A percentile compares a stretch with the other conserved stretches of the same genome.
These are phyloP conservation scores for Podospora didyma DNA, from an alignment of 495 filamentous ascomycete species.

Conservation along the genomic window DNA sequence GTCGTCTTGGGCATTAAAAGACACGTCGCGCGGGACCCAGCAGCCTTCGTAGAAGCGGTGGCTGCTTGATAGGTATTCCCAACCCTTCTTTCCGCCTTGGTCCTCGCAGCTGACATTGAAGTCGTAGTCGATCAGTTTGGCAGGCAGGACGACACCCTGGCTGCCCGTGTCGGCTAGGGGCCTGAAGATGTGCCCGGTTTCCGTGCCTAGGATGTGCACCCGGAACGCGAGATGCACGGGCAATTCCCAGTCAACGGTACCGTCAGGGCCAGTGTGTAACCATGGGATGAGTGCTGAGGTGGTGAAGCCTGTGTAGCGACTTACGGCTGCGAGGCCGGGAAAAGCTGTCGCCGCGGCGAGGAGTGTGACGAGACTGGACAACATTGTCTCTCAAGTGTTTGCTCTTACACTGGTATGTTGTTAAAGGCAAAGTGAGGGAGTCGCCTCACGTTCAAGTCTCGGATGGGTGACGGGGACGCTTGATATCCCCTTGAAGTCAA, in stretches of 20 bases:
- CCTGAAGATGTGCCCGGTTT: background rate
- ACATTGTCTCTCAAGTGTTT: no score
- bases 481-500: no score
- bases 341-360: background rate
- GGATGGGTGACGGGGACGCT: no score
- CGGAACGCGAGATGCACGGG: background rate
- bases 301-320: background rate
- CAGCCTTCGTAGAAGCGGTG: background rate
- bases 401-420: no score
- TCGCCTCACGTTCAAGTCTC: no score
- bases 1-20: background rate
- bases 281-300: background rate
- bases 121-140: background rate
- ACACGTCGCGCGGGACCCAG: background rate
- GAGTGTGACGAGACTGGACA: background rate
- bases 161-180: background rate
- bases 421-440: no score
- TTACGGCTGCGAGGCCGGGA: background rate
- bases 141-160: background rate
- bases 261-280: no score
- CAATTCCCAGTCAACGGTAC: background rate
- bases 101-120: background rate
- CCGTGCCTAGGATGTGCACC: background rate
- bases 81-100: background rate
- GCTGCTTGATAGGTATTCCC: background rate